Percentiles rank a stretch among this genome's conserved stretches.
These are phyloP conservation scores for Nakaseomyces uthaithaninus DNA, from an alignment of 1,139 yeast species.

Conservation along the genomic window DNA sequence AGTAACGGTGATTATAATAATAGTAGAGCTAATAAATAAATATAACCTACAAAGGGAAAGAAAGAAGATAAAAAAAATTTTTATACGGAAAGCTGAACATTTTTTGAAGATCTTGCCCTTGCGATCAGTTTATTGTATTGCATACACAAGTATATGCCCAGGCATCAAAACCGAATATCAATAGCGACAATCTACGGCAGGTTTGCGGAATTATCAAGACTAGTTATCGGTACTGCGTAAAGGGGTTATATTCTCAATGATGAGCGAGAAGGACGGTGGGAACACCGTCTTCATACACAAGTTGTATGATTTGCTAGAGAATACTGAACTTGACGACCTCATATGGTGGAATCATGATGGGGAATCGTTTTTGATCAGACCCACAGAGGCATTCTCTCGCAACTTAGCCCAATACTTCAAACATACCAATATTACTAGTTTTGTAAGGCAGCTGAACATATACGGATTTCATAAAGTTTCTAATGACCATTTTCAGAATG, in stretches of 20 bases:
- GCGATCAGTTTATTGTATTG: too few relatives aligned
- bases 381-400: slow-evolving; percentile 52
- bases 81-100: too few relatives aligned
- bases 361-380: slow-evolving; percentile 38
- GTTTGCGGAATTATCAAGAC: too few relatives aligned
- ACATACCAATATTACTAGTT: slow-evolving; percentile 73
- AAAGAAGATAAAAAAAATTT: too few relatives aligned
- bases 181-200: too few relatives aligned
- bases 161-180: too few relatives aligned
- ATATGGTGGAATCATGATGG: slow-evolving; percentile 45
- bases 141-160: too few relatives aligned
- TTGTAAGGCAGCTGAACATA: slow-evolving; percentile 71
- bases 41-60: too few relatives aligned
- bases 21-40: too few relatives aligned
- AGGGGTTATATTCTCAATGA: slow-evolving; percentile 1
- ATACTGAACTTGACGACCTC: slow-evolving; percentile 41
- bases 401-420: slow-evolving; percentile 59
- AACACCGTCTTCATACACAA: slow-evolving; percentile 57
- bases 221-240: too few relatives aligned
- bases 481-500: slow-evolving; percentile 29
- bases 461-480: slow-evolving; percentile 62
- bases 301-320: slow-evolving; percentile 56
- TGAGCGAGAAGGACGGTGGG: slow-evolving; percentile 10
- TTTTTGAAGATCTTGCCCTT: too few relatives aligned
- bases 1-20: too few relatives aligned